Evolutionary conservation across 78 protist genomes (phyloP), one percentile per base, ranked within the genome.

Genomic region (Bigelowiella natans): DNA sequence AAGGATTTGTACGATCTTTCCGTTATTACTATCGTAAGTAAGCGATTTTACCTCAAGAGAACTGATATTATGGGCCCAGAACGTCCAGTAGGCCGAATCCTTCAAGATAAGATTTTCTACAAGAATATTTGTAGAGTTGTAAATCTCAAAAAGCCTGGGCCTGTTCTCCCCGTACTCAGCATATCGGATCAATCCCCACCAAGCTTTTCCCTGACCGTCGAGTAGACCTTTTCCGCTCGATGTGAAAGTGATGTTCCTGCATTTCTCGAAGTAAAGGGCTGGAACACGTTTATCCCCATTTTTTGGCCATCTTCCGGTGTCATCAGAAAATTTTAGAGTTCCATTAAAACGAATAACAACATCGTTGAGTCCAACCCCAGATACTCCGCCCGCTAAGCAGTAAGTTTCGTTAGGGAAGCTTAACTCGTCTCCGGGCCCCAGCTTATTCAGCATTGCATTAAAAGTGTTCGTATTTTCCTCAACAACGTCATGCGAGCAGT

Each of bases 171-270:
- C 85, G n/a, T n/a, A n/a, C n/a, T n/a, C n/a, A n/a, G n/a, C n/a
- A n/a, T n/a, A n/a, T 2, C 39, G 87, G 36, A 84, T 64, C 31
- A 39, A 88, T 7, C 94, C 95, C 95, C 95, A 94, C 95, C 95
- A 94, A 28, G 37, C 90, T 7, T 39, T 89, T 3, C 95, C 95
- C 18, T 91, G 37, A 29, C 95, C 95, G 82, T 94, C 83, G n/a
- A 94, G 26, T 3, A 38, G 1, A 11, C 93, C 93, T 18, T 0
- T 2, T 26, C 88, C 89, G 28, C 88, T 28, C 1, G 91, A 85
- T 38, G 95, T 94, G 36, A 94, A 1, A 7, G 87, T 82, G 37
- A 90, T 31, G 0, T 82, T 36, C 37, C 1, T 30, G 2, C 1
- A 2, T 85, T 90, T 7, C 39, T 36, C 18, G 86, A 85, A 82